Percentiles rank a stretch among this genome's conserved stretches.
Evolutionary conservation across 2,329 filamentous ascomycete species (phyloP).

Genomic region (Pseudocercospora pini-densiflorae): DNA sequence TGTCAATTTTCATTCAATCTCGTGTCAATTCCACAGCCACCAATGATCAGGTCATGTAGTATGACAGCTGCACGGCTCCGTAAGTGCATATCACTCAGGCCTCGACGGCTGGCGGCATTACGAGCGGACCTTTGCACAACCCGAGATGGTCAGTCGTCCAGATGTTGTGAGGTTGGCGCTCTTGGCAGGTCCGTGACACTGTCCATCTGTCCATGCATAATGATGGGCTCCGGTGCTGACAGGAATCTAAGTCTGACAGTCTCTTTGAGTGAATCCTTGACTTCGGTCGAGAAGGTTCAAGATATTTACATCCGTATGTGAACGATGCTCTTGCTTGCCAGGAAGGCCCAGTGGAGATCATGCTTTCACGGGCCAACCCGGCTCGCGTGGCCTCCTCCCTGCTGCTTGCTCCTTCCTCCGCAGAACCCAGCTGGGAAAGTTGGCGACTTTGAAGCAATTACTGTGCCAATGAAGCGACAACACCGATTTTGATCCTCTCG

Average conservation of each 20-base stretch:
- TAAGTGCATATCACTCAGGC: not conserved
- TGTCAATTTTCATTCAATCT: not conserved
- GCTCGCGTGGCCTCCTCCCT: not conserved
- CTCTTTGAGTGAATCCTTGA: no score
- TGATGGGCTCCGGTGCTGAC: not conserved
- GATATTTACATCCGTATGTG: not conserved
- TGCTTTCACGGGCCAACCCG: not conserved
- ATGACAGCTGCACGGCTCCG: not conserved
- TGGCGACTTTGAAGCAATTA: not conserved
- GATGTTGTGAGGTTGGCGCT: not conserved
- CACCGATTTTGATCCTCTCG: not conserved
- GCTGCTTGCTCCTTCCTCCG: not conserved
- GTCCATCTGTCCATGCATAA: not conserved
- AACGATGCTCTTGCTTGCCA: not conserved
- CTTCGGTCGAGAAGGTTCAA: no score
- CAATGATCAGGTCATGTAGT: not conserved
- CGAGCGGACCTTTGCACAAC: not conserved
- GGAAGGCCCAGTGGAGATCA: not conserved
- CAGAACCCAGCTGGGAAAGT: not conserved
- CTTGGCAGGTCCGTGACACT: not conserved
- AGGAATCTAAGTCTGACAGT: no score
- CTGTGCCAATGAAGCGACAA: not conserved
- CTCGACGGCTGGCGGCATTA: not conserved
- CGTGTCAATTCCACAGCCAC: not conserved
- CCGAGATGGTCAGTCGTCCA: no score